Evolutionary conservation across 768 basidiomycete genomes (phyloP), one percentile per base, ranked within the genome.

Genomic region (Tulasnella sp.): DNA sequence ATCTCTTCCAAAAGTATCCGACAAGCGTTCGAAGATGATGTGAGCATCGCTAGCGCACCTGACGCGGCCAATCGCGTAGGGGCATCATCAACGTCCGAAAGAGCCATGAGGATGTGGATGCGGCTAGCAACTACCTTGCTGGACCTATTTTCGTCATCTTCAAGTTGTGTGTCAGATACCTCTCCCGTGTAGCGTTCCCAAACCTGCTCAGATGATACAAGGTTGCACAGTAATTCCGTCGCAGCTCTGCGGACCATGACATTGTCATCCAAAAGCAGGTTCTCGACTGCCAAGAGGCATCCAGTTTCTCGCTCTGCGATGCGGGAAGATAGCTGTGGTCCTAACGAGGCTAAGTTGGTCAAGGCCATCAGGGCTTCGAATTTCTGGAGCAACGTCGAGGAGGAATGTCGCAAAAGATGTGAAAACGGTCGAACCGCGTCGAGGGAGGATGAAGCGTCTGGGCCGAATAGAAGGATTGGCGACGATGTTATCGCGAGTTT

Each of bases 311-410:
- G 15, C 10, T 37, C 28, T 1, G 79, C 80, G 42, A 95, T 75
- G 40, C 81, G 76, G 16, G 74, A 69, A 2, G 86, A 79, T 7
- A 80, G 64, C 27, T 77, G 74, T 0, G 78, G 68, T 43, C 75
- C 76, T 45, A 86, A 73, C 15, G 90, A 91, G 0, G 93, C 81
- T 37, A 98, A 67, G 63, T 99, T 99, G 6, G 95, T 99, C 46
- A 99, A 71, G 1, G 90, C 92, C 93, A 98, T 96, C 58, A 92
- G 70, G 3, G 80, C 79, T 64, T 99, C 95, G 60, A 99, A 99
- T 34, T 75, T 75, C 61, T 95, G 89, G 5, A 98, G 69, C 29
- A 84, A 73, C 40, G 67, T 79, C 7, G 87, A 75, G 0, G 76
- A 72, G 1, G 77, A 66, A 60, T 83, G 78, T 34, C 77, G 74